Conservation (phyloP, 192 early-diverging fungal species). For the Powellomyces hirtus region DNA sequence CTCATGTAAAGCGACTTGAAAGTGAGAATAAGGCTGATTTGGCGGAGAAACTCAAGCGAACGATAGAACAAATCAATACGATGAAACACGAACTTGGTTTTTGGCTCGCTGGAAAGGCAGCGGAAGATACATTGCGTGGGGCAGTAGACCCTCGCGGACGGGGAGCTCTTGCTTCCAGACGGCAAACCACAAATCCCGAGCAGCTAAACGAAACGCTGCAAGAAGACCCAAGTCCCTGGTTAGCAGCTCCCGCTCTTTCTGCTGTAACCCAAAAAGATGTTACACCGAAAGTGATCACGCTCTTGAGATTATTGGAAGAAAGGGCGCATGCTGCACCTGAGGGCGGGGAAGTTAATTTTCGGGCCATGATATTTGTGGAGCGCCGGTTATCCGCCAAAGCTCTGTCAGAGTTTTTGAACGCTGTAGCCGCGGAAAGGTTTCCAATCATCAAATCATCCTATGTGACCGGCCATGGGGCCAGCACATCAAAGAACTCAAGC, state of each 20-base stretch:
- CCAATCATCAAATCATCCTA: conserved; percentile 26
- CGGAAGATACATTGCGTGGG: conserved; percentile 1
- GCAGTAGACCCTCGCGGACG: not conserved
- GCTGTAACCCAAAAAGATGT: conserved; percentile 25
- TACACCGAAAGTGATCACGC: conserved; percentile 33
- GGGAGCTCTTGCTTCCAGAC: not conserved
- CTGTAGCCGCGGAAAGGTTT: conserved; percentile 24
- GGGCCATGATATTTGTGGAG: conserved; percentile 83
- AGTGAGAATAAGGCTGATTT: not conserved
- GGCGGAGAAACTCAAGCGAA: conserved; percentile 9
- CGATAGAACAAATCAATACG: not conserved
- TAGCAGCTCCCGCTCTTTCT: not conserved
- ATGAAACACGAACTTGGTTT: conserved; percentile 20
- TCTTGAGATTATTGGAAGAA: conserved; percentile 33
- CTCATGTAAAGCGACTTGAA: not conserved
- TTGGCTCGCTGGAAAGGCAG: conserved; percentile 31
- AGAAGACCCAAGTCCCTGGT: not conserved
- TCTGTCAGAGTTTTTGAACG: conserved; percentile 48
- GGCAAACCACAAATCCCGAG: not conserved
- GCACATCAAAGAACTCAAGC: conserved; percentile 13
- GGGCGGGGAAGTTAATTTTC: conserved; percentile 47
- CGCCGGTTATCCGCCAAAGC: conserved; percentile 64
- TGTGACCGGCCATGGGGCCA: conserved; percentile 54
- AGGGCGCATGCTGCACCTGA: not conserved
- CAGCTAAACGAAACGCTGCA: not conserved